phyloP scores from a whole-genome alignment of 2,329 filamentous ascomycete genomes.

The Ramularia endophylla region DNA sequence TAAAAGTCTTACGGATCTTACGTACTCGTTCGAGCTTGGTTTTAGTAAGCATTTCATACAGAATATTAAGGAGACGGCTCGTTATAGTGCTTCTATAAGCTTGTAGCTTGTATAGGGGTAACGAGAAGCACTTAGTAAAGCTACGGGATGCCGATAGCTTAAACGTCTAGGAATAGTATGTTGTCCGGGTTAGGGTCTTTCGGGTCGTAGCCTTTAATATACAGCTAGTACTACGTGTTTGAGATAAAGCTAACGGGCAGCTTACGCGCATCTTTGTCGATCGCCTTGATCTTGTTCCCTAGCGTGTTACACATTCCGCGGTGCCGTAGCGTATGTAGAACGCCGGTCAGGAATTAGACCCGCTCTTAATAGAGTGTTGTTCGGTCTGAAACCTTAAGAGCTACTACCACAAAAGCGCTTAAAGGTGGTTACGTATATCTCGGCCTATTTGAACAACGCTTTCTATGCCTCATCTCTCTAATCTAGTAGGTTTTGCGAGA shows the following conservation, averaged over 20 bases:
- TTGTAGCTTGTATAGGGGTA: conserved; percentile 6
- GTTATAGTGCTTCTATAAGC: conserved; percentile 3
- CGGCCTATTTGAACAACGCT: no score
- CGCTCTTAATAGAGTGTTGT: no score
- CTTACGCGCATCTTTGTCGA: conserved; percentile 8
- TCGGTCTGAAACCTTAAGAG: no score
- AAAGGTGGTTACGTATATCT: no score
- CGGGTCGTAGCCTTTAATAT: conserved; percentile 2
- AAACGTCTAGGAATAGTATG: neutral
- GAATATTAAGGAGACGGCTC: conserved; percentile 4
- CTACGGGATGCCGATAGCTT: conserved; percentile 6
- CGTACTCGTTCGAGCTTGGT: conserved; percentile 10
- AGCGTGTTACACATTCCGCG: neutral
- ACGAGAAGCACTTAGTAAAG: conserved; percentile 1
- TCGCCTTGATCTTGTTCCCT: neutral
- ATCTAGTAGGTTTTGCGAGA: no score
- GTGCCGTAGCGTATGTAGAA: no score
- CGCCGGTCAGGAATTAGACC: no score
- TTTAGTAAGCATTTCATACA: conserved; percentile 12
- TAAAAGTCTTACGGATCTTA: conserved; percentile 7
- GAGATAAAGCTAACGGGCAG: conserved; percentile 14
- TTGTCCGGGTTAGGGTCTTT: conserved; percentile 5
- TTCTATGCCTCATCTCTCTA: no score
- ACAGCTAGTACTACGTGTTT: conserved; percentile 15
- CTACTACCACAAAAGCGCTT: no score